phyloP scores from a whole-genome alignment of 441 rosid genomes.

The Corymbia calophylla region DNA sequence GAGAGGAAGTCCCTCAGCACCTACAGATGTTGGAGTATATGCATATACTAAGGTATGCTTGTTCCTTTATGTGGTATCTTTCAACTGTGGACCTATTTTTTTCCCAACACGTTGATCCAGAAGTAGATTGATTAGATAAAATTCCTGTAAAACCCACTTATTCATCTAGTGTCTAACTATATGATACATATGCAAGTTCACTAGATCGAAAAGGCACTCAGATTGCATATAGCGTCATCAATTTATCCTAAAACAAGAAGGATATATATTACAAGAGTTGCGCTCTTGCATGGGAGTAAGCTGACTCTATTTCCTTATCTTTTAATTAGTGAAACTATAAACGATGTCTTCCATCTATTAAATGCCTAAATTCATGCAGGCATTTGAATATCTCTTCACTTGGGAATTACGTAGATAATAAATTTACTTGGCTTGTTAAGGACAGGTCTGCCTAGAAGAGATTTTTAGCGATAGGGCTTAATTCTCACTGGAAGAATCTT shows the following conservation, averaged over 20 bases:
- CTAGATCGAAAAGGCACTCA: neutral
- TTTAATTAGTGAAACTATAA: neutral
- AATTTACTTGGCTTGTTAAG: neutral
- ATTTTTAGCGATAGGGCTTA: neutral
- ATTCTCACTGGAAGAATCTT: rapidly evolving
- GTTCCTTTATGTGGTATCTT: neutral
- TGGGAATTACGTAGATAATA: neutral
- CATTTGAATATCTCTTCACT: neutral
- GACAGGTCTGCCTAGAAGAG: neutral
- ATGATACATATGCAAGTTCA: neutral
- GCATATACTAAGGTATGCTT: slow-evolving; percentile 80
- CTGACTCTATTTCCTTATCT: neutral
- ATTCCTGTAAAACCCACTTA: neutral
- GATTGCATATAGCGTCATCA: neutral
- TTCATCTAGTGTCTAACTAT: neutral
- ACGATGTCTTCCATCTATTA: neutral
- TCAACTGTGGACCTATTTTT: neutral
- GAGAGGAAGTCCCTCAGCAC: slow-evolving; percentile 88
- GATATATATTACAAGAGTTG: neutral
- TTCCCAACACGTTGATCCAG: neutral
- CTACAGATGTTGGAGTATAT: slow-evolving; percentile 93
- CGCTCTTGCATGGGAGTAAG: neutral
- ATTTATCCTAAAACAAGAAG: neutral
- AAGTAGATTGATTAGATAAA: neutral
- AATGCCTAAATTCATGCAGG: neutral